Base-by-base conservation (phyloP, 192 early-diverging fungal species). In the Backusella morwellensis region DNA sequence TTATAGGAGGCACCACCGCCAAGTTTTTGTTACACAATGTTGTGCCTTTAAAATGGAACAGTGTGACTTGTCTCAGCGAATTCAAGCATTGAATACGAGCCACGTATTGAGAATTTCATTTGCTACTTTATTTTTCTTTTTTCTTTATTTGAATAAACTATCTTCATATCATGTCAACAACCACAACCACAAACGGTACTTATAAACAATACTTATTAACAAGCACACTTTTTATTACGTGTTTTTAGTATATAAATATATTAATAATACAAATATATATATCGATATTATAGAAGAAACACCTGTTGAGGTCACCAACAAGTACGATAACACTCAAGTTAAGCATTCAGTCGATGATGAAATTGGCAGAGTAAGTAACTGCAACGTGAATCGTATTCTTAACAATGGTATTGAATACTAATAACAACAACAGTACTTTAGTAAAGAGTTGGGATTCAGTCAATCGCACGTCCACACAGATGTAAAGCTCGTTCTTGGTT, bases 391-490 rank as follows among this genome's bases (percentile, higher is more conserved):
- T 15, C 32, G 32, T 32, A 32, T 3, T 32, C 2, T 32, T 32
- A 36, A 42, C 11, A n/a, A 12, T 68, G 36, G 59, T 68, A 72
- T 32, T 32, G 52, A 32, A 44, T 50, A 41, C 19, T 14, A 32
- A 42, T 47, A 34, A 4, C 21, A 23, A 23, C 29, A 17, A 67
- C 56, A 88, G 88, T 88, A 81, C 54, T 80, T 88, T 42, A 77
- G 78, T 35, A 84, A 77, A 11, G 81, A 88, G 38, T 68, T 41
- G 12, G 83, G 86, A 3, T 94, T 90, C 83, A 83, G 81, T 67
- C 89, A 97, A 84, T 89, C 88, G 82, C 90, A 95, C 81, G 89
- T 84, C 29, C 96, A 96, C 80, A 91, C 91, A 6, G 94, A 97
- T 79, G 86, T 89, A 72, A 94, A 94, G 78, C 90, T 97, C 4